These are phyloP conservation scores for Cytauxzoon felis DNA, from an alignment of 169 alveolate genomes.

Conservation along the genomic window DNA sequence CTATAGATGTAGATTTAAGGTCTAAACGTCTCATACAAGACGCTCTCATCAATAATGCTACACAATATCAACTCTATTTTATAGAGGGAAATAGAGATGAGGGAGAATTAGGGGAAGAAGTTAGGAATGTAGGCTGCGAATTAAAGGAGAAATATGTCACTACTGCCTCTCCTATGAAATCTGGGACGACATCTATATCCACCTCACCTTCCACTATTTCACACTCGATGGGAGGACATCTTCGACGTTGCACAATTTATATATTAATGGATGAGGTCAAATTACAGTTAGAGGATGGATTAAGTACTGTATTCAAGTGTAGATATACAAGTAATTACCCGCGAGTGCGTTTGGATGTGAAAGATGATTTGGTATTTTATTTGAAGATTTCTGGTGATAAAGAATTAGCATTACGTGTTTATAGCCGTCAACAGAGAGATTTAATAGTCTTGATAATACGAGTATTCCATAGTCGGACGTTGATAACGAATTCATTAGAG, in stretches of 20 bases:
- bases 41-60: constrained; percentile 38
- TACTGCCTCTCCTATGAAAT: too few relatives aligned
- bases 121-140: not conserved
- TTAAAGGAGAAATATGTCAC: too few relatives aligned
- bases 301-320: constrained; percentile 23
- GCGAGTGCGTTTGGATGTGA: constrained; percentile 25
- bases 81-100: not conserved
- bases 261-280: constrained; percentile 49
- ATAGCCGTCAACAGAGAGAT: constrained; percentile 55
- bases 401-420: constrained; percentile 34
- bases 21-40: constrained; percentile 56
- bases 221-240: too few relatives aligned
- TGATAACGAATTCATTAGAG: constrained; percentile 42
- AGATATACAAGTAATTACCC: constrained; percentile 47
- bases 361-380: constrained; percentile 26
- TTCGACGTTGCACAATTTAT: constrained; percentile 37
- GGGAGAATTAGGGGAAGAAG: not conserved
- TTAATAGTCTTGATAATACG: constrained; percentile 52
- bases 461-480: constrained; percentile 55
- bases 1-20: constrained; percentile 57
- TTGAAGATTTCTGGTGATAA: constrained; percentile 25
- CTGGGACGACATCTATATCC: too few relatives aligned
- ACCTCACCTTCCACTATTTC: too few relatives aligned
- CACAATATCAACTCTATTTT: constrained; percentile 35
- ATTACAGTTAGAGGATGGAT: constrained; percentile 51